Percentiles rank a stretch among this genome's conserved stretches.
phyloP scores from a whole-genome alignment of 225 moss, liverwort and hornwort species.

The Straminergon stramineum region DNA sequence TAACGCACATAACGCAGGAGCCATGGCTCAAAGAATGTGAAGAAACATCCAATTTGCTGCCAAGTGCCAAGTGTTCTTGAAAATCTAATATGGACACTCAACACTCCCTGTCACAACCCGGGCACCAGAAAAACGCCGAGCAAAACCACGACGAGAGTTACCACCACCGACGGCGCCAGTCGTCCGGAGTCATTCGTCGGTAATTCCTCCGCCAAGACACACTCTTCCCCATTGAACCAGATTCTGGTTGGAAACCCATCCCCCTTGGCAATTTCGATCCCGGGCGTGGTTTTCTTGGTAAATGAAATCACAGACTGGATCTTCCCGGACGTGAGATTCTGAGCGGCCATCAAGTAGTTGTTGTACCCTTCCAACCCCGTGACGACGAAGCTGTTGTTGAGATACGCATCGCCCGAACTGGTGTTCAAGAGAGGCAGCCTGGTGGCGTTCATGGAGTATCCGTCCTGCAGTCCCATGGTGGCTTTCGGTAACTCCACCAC shows the following conservation, averaged over 20 bases:
- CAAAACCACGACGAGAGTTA: neutral
- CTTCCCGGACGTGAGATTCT: conserved; percentile 46
- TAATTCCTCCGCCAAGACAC: conserved; percentile 19
- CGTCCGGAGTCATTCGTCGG: conserved; percentile 27
- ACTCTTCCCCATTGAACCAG: conserved; percentile 88
- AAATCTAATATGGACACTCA: conserved; percentile 7
- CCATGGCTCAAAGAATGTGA: conserved; percentile 20
- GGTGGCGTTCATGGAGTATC: conserved; percentile 77
- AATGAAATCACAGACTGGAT: conserved; percentile 51
- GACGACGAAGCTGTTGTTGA: conserved; percentile 36
- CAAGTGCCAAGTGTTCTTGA: neutral
- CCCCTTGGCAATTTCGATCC: conserved; percentile 13
- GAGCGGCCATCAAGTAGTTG: conserved; percentile 34
- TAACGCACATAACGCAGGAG: neutral
- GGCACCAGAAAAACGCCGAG: neutral
- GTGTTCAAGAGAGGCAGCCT: conserved; percentile 29
- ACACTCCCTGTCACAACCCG: neutral
- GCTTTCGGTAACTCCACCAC: conserved; percentile 53
- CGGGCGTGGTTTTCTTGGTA: conserved; percentile 28
- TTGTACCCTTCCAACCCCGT: conserved; percentile 16
- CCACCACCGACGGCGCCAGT: neutral
- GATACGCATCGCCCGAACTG: neutral
- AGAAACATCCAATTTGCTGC: conserved; percentile 13
- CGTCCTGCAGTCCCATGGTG: conserved; percentile 35
- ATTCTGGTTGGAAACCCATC: conserved; percentile 54